These are phyloP conservation scores for Aspergillus indologenus DNA, from an alignment of 495 filamentous ascomycete species.

Conservation along the genomic window DNA sequence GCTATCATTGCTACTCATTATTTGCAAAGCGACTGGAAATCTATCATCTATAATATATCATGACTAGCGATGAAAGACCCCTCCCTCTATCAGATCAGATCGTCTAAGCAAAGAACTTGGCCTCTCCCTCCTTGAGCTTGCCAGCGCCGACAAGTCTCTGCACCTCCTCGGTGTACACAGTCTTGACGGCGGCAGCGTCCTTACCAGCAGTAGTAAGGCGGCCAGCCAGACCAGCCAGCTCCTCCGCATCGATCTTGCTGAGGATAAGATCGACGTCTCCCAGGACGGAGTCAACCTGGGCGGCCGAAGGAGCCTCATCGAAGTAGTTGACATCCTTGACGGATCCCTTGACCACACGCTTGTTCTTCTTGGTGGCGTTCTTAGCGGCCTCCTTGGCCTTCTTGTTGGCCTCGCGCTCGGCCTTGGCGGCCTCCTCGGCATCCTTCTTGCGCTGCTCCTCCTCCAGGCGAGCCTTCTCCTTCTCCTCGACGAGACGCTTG, in stretches of 20 bases:
- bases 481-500: slow-evolving; percentile 78
- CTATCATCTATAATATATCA: slow-evolving; percentile 19
- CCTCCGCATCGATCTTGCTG: slow-evolving; percentile 82
- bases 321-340: slow-evolving; percentile 97
- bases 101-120: slow-evolving; percentile 50
- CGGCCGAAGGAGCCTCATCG: slow-evolving; percentile 57
- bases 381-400: slow-evolving; percentile 97
- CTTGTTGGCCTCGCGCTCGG: slow-evolving; percentile 77
- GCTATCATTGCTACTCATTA: no score
- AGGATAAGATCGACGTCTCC: slow-evolving; percentile 86
- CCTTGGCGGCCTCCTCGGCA: slow-evolving; percentile 81
- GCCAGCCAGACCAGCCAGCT: slow-evolving; percentile 73
- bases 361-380: slow-evolving; percentile 99
- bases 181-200: slow-evolving; percentile 59
- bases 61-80: slow-evolving; percentile 2
- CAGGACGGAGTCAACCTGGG: slow-evolving; percentile 77
- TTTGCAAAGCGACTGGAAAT: neutral
- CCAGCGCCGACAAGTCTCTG: slow-evolving; percentile 70
- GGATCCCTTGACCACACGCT: slow-evolving; percentile 83
- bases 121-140: slow-evolving; percentile 79
- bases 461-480: slow-evolving; percentile 70
- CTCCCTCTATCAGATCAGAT: neutral
- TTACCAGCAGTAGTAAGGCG: slow-evolving; percentile 63
- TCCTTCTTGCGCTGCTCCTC: slow-evolving; percentile 74
- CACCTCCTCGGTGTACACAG: slow-evolving; percentile 65